Conservation (phyloP, 306 rosid species). For the Cucumis sativus region DNA sequence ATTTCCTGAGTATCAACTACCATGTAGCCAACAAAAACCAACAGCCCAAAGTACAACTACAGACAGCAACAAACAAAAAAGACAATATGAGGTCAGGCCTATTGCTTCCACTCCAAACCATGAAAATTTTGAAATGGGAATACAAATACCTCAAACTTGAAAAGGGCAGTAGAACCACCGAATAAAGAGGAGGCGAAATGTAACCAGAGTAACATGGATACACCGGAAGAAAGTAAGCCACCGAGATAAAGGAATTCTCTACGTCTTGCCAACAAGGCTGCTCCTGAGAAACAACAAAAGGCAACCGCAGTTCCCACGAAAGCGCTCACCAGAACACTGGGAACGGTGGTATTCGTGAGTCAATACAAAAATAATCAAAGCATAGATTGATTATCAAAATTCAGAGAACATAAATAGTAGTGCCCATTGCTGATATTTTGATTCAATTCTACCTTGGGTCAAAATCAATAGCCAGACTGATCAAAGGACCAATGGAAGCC, state of each 20-base stretch:
- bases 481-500: slow-evolving; percentile 73
- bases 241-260: slow-evolving; percentile 92
- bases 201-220: slow-evolving; percentile 72
- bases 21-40: slow-evolving; percentile 67
- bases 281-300: slow-evolving; percentile 75
- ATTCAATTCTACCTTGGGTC: slow-evolving; percentile 55
- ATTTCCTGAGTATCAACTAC: slow-evolving; percentile 82
- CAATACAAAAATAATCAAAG: background rate
- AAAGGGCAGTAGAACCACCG: slow-evolving; percentile 62
- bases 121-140: background rate
- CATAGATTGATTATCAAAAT: background rate
- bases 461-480: slow-evolving; percentile 44
- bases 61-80: background rate
- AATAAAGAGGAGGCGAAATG: slow-evolving; percentile 68
- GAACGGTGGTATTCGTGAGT: background rate
- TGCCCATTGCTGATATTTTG: background rate
- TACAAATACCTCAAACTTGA: slow-evolving; percentile 60
- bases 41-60: slow-evolving; percentile 85
- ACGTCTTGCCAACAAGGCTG: slow-evolving; percentile 84
- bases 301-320: slow-evolving; percentile 81
- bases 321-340: slow-evolving; percentile 59
- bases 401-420: background rate
- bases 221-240: slow-evolving; percentile 79
- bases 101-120: background rate
- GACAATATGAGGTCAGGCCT: background rate